These are phyloP conservation scores for Polygonum aviculare DNA, from an alignment of 148 eudicot species.

Conservation along the genomic window DNA sequence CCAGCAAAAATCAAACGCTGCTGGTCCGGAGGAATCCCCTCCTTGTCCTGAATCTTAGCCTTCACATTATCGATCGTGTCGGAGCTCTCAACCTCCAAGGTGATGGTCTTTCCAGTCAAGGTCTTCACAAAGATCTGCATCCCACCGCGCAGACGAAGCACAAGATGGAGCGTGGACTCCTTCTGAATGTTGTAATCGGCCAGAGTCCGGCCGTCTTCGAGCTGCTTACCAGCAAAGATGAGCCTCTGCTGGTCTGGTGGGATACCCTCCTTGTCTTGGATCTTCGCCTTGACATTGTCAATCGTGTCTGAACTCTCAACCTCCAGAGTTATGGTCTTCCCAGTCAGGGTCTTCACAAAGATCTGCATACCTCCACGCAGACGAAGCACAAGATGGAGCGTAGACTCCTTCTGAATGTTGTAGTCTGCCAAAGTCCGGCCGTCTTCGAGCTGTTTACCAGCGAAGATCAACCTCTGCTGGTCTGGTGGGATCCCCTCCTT, in stretches of 20 bases:
- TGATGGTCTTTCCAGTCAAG: conserved; percentile 2
- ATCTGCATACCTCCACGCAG: conserved; percentile 10
- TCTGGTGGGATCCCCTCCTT: conserved; percentile 12
- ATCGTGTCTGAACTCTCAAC: conserved; percentile 8
- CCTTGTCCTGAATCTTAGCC: conserved; percentile 7
- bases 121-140: conserved; percentile 6
- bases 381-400: conserved; percentile 6
- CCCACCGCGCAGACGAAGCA: conserved; percentile 9
- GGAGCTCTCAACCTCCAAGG: background rate
- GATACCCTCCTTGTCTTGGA: conserved; percentile 5
- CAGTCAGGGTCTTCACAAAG: conserved; percentile 1
- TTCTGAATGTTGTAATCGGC: background rate
- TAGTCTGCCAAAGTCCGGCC: conserved; percentile 5
- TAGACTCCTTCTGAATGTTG: conserved; percentile 9
- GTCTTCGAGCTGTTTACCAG: conserved; percentile 6
- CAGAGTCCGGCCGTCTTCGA: background rate
- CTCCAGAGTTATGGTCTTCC: background rate
- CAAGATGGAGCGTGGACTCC: background rate
- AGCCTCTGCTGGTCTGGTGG: conserved; percentile 6
- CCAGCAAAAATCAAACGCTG: conserved; percentile 21
- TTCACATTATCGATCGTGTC: conserved; percentile 6
- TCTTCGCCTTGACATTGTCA: conserved; percentile 8
- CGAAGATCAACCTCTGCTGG: conserved; percentile 11
- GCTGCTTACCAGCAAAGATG: background rate
- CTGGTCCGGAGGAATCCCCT: conserved; percentile 3